Evolutionary conservation across 805 yeast genomes (phyloP).

Genomic region (Ascoidea asiatica): DNA sequence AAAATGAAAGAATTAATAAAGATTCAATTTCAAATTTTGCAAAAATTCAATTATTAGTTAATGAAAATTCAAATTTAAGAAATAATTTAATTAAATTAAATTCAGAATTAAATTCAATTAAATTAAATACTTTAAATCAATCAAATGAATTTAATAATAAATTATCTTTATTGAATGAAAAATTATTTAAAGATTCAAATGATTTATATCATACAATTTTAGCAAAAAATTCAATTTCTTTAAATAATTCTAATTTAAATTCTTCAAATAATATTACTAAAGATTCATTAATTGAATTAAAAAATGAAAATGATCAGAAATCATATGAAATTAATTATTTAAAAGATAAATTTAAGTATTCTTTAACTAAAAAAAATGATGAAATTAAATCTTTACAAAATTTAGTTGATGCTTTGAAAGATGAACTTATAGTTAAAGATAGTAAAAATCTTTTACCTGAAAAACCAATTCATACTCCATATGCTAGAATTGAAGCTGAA

Average conservation of each 20-base stretch:
- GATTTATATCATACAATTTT: neutral
- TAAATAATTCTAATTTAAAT: no score
- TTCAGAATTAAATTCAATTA: neutral
- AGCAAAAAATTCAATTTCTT: neutral
- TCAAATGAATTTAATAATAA: neutral
- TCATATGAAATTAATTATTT: neutral
- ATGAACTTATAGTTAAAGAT: neutral
- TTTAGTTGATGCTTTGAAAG: neutral
- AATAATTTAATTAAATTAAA: no score
- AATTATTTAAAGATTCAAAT: no score
- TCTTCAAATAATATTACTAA: no score
- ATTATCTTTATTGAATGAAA: neutral
- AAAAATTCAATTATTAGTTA: neutral
- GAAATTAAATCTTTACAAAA: neutral
- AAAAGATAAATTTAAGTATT: neutral
- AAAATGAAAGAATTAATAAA: neutral
- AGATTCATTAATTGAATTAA: no score
- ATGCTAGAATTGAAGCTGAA: no score
- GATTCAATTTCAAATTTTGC: neutral
- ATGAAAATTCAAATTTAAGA: neutral
- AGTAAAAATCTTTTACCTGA: no score
- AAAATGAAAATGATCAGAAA: neutral
- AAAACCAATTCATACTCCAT: no score
- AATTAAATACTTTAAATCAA: no score
- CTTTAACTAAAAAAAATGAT: neutral